Evolutionary conservation across 495 filamentous ascomycete genomes (phyloP).

Genomic region (Penicillium angulare): DNA sequence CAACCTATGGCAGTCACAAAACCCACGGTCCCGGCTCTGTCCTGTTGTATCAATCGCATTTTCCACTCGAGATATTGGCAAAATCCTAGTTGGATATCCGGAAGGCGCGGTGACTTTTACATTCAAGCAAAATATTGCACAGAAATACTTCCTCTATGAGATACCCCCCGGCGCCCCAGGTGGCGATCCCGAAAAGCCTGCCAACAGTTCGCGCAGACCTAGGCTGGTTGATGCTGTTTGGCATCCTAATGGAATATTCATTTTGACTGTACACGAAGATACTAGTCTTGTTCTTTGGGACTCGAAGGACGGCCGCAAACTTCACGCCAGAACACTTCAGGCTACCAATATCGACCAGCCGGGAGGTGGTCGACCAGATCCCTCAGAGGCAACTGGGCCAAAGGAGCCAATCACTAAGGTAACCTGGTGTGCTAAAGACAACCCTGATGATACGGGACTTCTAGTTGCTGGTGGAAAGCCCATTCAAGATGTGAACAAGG

Average conservation of each 20-base stretch:
- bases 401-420: slow-evolving; percentile 73
- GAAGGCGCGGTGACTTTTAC: slow-evolving; percentile 86
- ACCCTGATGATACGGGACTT: slow-evolving; percentile 89
- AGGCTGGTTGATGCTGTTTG: slow-evolving; percentile 76
- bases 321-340: slow-evolving; percentile 79
- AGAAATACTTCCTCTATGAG: slow-evolving; percentile 79
- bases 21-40: slow-evolving; percentile 53
- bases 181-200: slow-evolving; percentile 63
- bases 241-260: slow-evolving; percentile 94
- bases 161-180: slow-evolving; percentile 81
- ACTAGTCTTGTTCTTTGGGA: slow-evolving; percentile 93
- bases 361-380: slow-evolving; percentile 41
- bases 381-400: slow-evolving; percentile 41
- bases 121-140: slow-evolving; percentile 80
- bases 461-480: slow-evolving; percentile 78
- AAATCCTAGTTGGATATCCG: slow-evolving; percentile 80
- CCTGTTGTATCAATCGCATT: slow-evolving; percentile 75
- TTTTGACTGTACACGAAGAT: slow-evolving; percentile 86
- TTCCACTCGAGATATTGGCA: slow-evolving; percentile 92
- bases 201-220: slow-evolving; percentile 59
- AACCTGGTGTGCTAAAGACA: slow-evolving; percentile 87
- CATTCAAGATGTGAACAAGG: slow-evolving; percentile 61
- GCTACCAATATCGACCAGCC: slow-evolving; percentile 67
- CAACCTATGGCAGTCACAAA: slow-evolving; percentile 75
- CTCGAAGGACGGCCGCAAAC: slow-evolving; percentile 79